Base-by-base conservation (phyloP, 129 eudicot genomes). In the Ambrosia artemisiifolia region DNA sequence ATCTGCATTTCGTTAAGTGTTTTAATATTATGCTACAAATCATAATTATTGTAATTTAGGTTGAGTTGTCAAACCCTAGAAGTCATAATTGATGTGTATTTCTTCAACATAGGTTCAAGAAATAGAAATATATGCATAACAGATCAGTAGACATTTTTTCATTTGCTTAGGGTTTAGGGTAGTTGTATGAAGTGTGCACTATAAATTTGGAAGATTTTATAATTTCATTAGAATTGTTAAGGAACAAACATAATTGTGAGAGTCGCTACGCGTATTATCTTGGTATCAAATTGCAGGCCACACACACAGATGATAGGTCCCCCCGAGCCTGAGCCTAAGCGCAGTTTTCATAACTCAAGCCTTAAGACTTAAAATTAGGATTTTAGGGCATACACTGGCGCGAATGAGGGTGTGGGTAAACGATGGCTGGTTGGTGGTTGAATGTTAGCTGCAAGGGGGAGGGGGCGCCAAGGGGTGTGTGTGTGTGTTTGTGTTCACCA, bases 41-140 rank as follows among this genome's bases (percentile, higher is more conserved):
- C 67, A 60, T 75, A 56, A 67, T 17, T 5, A 14, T 59, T 30
- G 67, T 42, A 13, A 75, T 42, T 75, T 76, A 47, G 69, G 75
- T 4, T 57, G 11, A 76, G 57, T 56, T 14, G 53, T 75, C 11
- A 35, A 42, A 65, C 44, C 42, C 19, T 18, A 40, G 34, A 75
- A 65, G 24, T 53, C 57, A 74, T 53, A 38, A 65, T 38, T 51
- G 47, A 64, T 53, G 56, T 36, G 46, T 12, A 20, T 20, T 38
- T 44, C 13, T 1, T 18, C 48, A 32, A 8, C 48, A 56, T 19
- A 40, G 40, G 44, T 72, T 14, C 5, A 3, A 38, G 43, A 57
- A 19, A 57, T 30, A 56, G 57, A 19, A 10, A 71, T 19, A 55
- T 7, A 16, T 12, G 56, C 42, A 71, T n/a, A 67, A 10, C 9